A percentile compares a stretch with the other conserved stretches of the same genome.
Evolutionary conservation across 345 rosid species (phyloP).

Genomic region (Syzygium grande): DNA sequence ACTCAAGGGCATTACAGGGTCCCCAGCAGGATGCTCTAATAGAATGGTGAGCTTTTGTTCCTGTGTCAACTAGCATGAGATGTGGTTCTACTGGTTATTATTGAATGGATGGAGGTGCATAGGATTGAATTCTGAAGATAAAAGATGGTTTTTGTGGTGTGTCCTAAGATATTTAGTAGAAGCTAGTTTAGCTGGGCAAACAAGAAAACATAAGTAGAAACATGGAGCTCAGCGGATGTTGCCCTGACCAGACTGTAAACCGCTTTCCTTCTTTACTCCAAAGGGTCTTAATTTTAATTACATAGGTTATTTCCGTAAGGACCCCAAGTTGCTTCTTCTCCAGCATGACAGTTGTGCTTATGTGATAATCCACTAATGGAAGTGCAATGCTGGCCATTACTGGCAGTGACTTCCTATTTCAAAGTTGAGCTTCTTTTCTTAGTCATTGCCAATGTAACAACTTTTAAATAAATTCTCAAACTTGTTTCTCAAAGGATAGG

Average conservation of each 20-base stretch:
- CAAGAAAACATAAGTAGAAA: slow-evolving; percentile 30
- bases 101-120: background rate
- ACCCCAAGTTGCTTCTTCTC: background rate
- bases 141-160: background rate
- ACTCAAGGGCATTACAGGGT: slow-evolving; percentile 32
- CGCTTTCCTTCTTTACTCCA: background rate
- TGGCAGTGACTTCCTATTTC: background rate
- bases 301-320: background rate
- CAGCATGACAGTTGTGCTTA: background rate
- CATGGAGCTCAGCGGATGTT: slow-evolving; percentile 16
- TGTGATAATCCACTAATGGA: background rate
- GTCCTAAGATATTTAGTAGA: background rate
- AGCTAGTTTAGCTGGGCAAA: background rate
- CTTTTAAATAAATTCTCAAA: background rate
- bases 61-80: background rate
- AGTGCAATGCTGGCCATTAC: background rate
- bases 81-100: background rate
- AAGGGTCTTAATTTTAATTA: background rate
- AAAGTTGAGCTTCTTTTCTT: background rate
- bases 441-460: background rate
- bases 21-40: slow-evolving; percentile 4
- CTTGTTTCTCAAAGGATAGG: background rate
- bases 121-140: background rate
- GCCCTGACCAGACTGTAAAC: background rate
- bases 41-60: background rate